Conservation (phyloP, 2,329 filamentous ascomycete species). For the Teratosphaeriaceae sp. region DNA sequence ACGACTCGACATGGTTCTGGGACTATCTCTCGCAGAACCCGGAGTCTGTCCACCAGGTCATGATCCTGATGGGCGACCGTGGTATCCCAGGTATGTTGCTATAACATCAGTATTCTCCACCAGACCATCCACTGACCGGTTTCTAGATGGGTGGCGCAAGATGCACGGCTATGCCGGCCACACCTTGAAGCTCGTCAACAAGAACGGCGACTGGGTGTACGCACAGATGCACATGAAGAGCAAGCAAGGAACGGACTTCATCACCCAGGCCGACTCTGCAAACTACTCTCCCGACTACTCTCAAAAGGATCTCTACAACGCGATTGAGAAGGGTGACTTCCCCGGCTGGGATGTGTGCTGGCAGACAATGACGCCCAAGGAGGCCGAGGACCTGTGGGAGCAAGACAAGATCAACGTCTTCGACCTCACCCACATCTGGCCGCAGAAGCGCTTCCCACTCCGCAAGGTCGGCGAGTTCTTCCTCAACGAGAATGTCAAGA, state of each 20-base stretch:
- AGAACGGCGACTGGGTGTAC: slow-evolving; percentile 48
- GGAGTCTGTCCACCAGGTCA: slow-evolving; percentile 48
- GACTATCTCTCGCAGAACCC: slow-evolving; percentile 51
- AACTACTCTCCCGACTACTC: slow-evolving; percentile 47
- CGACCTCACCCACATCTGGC: slow-evolving; percentile 50
- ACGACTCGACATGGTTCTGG: slow-evolving; percentile 62
- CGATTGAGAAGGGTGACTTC: slow-evolving; percentile 48
- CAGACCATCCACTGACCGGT: background rate
- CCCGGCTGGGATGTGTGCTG: slow-evolving; percentile 46
- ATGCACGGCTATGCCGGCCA: slow-evolving; percentile 51
- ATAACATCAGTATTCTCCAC: background rate
- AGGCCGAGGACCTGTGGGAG: slow-evolving; percentile 47
- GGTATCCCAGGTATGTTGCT: slow-evolving; percentile 44
- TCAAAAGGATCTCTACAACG: slow-evolving; percentile 47
- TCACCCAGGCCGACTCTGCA: slow-evolving; percentile 46
- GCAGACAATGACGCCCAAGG: slow-evolving; percentile 47
- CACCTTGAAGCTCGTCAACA: slow-evolving; percentile 49
- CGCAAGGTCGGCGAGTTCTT: slow-evolving; percentile 48
- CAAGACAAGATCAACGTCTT: slow-evolving; percentile 50
- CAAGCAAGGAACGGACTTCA: slow-evolving; percentile 46
- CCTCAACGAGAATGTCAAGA: slow-evolving; percentile 50
- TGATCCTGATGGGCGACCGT: slow-evolving; percentile 49
- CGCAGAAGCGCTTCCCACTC: slow-evolving; percentile 46
- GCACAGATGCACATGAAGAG: slow-evolving; percentile 48
- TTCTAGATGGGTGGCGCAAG: slow-evolving; percentile 44